Percentiles rank a stretch among this genome's conserved stretches.
Conservation (phyloP, 2,329 filamentous ascomycete genomes). For the Mycocentrospora acerina region DNA sequence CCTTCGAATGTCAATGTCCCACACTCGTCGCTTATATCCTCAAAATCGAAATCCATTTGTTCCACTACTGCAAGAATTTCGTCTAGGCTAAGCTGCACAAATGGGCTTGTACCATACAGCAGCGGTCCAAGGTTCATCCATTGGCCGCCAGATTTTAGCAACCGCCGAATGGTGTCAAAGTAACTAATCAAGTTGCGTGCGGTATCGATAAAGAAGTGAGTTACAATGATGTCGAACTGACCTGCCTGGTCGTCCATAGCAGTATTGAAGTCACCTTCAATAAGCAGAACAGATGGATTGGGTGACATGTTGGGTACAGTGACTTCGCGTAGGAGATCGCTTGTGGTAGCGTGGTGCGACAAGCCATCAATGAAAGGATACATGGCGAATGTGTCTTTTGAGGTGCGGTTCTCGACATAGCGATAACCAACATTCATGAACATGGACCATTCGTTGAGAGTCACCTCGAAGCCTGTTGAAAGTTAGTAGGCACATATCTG, state of each 20-base stretch:
- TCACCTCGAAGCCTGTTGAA: constrained; percentile 51
- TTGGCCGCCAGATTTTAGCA: constrained; percentile 51
- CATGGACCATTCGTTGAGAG: constrained; percentile 60
- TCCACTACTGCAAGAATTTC: constrained; percentile 54
- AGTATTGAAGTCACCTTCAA: constrained; percentile 60
- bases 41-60: constrained; percentile 55
- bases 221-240: constrained; percentile 54
- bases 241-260: constrained; percentile 27
- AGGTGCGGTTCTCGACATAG: constrained; percentile 45
- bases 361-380: constrained; percentile 59
- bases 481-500: not conserved
- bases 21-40: constrained; percentile 46
- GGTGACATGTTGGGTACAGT: constrained; percentile 46
- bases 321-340: constrained; percentile 51
- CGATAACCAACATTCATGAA: constrained; percentile 60
- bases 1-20: constrained; percentile 49
- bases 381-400: constrained; percentile 31
- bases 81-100: constrained; percentile 57
- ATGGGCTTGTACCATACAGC: constrained; percentile 57
- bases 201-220: constrained; percentile 64
- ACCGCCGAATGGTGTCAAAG: constrained; percentile 54
- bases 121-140: constrained; percentile 62
- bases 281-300: constrained; percentile 46
- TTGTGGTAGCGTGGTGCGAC: constrained; percentile 56
- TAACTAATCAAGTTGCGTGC: constrained; percentile 59